Base-by-base conservation (phyloP, 257 asterid species). In the Primulina huaijiensis region DNA sequence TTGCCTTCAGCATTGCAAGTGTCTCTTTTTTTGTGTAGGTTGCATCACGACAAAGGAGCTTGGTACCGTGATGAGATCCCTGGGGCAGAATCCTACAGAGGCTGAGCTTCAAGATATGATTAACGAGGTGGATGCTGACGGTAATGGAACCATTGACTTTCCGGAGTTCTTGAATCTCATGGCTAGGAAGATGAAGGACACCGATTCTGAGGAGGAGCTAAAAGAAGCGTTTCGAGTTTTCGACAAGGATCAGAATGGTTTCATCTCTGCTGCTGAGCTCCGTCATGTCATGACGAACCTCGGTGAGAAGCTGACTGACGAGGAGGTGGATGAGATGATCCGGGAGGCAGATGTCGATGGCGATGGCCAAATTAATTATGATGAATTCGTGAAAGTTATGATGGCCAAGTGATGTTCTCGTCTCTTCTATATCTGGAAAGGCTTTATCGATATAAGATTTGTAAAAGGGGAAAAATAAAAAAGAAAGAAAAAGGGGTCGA, bases 41-140 rank as follows among this genome's bases (percentile, higher is more conserved):
- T 50, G 57, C 57, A 50, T 50, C 57, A 50, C 57, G 20, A 50
- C 57, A 17, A 50, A 50, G 57, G 57, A 50, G 57, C 57, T 50
- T 50, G 57, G 57, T 17, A 50, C 57, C 8, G 57, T 50, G 20
- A 50, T 50, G 57, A 50, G 57, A 50, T 50, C 57, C 57, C 21
- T 50, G 57, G 57, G 57, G 8, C 57, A 50, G 57, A 50, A 50
- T 50, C 57, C 57, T 50, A 50, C 57, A 0, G 57, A 50, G 8
- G 57, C 57, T 17, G 57, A 50, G 57, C 57, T 50, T 50, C 57
- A 50, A 16, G 57, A 50, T 8, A 50, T 50, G 57, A 50, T 50
- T 5, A 50, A 50, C 21, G 57, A 50, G 57, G 57, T 50, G 20
- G 57, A 50, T 50, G 57, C 57, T 50, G 57, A 50, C 21, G 57